These are phyloP conservation scores for Talaromyces pinophilus DNA, from an alignment of 2,329 filamentous ascomycete genomes.

Conservation along the genomic window DNA sequence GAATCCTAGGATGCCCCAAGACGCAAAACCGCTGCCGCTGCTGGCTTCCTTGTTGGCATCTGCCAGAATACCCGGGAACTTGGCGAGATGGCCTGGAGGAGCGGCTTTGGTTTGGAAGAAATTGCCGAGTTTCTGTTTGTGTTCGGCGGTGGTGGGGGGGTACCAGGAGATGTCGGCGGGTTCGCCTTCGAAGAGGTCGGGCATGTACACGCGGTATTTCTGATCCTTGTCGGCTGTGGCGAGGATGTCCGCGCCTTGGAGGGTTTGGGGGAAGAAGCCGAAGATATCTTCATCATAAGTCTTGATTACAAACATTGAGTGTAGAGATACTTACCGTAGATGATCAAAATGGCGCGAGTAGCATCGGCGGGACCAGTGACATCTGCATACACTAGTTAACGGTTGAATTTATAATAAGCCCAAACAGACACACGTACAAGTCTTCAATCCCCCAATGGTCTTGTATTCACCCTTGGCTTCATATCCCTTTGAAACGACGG, in stretches of 20 bases:
- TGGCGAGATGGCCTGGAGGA: slow-evolving; percentile 58
- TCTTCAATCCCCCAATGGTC: slow-evolving; percentile 62
- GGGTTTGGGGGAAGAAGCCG: slow-evolving; percentile 63
- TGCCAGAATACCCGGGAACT: slow-evolving; percentile 57
- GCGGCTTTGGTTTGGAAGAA: slow-evolving; percentile 61
- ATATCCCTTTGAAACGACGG: slow-evolving; percentile 50
- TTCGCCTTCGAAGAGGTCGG: slow-evolving; percentile 83
- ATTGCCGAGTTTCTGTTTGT: slow-evolving; percentile 60
- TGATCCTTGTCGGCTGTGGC: slow-evolving; percentile 63
- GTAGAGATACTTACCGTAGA: slow-evolving; percentile 47
- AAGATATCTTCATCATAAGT: slow-evolving; percentile 55
- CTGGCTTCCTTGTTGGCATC: slow-evolving; percentile 53
- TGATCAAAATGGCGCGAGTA: slow-evolving; percentile 58
- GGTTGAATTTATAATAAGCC: background rate
- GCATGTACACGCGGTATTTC: slow-evolving; percentile 84
- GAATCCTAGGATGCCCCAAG: slow-evolving; percentile 62
- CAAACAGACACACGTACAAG: slow-evolving; percentile 47
- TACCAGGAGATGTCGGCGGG: slow-evolving; percentile 65
- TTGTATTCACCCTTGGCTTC: slow-evolving; percentile 61
- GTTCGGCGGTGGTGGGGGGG: slow-evolving; percentile 61
- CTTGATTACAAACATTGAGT: background rate
- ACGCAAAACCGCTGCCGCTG: slow-evolving; percentile 38
- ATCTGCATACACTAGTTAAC: slow-evolving; percentile 40
- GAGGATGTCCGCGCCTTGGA: slow-evolving; percentile 65
- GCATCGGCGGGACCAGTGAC: slow-evolving; percentile 58